phyloP scores from a whole-genome alignment of 495 filamentous ascomycete genomes.

The Lophiostoma macrostomum region DNA sequence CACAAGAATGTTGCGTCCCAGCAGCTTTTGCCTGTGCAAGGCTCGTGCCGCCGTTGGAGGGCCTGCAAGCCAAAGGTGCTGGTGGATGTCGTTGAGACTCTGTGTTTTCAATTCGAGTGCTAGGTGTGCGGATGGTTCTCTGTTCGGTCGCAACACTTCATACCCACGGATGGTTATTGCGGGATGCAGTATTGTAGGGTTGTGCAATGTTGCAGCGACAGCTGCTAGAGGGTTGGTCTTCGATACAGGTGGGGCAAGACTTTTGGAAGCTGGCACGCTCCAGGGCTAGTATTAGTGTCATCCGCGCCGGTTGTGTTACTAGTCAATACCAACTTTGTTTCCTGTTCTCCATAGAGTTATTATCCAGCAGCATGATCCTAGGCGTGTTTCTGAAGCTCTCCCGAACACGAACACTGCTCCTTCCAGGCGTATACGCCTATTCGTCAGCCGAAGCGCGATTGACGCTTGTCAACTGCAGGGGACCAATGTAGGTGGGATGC shows the following conservation, averaged over 20 bases:
- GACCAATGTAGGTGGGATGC: too few species aligned
- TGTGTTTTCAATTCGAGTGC: conserved; percentile 8
- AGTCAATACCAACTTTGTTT: neutral
- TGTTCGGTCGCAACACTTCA: neutral
- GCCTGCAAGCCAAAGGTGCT: conserved; percentile 27
- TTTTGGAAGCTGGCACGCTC: neutral
- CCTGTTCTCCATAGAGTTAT: too few species aligned
- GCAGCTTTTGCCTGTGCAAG: conserved; percentile 13
- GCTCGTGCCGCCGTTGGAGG: conserved; percentile 8
- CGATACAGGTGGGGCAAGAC: neutral
- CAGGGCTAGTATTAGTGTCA: neutral
- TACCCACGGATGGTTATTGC: neutral
- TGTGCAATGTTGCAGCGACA: neutral
- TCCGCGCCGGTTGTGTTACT: neutral
- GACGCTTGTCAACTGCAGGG: too few species aligned
- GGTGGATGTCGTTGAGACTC: conserved; percentile 18
- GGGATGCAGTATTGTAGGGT: neutral
- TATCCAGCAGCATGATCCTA: too few species aligned
- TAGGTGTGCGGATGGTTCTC: neutral
- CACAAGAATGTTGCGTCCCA: conserved; percentile 10
- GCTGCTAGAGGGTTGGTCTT: too few species aligned
- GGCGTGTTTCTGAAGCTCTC: too few species aligned
- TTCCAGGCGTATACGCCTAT: too few species aligned
- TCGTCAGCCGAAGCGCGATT: too few species aligned
- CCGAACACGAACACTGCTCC: too few species aligned